These are phyloP conservation scores for Sanguinoderma infundibulare DNA, from an alignment of 1,284 basidiomycete species.

Conservation along the genomic window DNA sequence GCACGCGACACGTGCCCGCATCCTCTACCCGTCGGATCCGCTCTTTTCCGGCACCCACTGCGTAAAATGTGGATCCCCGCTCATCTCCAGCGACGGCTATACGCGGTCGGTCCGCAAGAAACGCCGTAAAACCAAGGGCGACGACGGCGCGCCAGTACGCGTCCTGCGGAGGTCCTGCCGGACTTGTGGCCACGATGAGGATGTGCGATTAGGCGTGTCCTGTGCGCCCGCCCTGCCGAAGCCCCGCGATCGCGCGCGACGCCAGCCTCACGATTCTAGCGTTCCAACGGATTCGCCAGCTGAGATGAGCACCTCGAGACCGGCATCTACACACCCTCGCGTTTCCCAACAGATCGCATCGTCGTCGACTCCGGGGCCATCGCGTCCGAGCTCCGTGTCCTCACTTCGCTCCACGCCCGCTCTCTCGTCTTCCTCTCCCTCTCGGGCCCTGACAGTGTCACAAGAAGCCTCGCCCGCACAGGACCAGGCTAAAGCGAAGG, in stretches of 20 bases:
- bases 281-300: slow-evolving; percentile 10
- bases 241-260: slow-evolving; percentile 19
- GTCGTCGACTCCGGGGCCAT: slow-evolving; percentile 13
- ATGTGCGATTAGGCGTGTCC: slow-evolving; percentile 22
- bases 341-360: slow-evolving; percentile 9
- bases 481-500: slow-evolving; percentile 23
- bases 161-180: slow-evolving; percentile 30
- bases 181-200: slow-evolving; percentile 29
- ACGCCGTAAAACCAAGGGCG: slow-evolving; percentile 2
- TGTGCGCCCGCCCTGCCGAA: slow-evolving; percentile 21
- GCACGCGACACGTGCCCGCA: slow-evolving; percentile 49
- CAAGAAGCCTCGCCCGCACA: not conserved
- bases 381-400: slow-evolving; percentile 14
- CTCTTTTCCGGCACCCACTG: slow-evolving; percentile 44
- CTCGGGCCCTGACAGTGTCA: not conserved
- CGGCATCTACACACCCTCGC: slow-evolving; percentile 12
- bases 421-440: slow-evolving; percentile 1
- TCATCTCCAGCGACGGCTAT: slow-evolving; percentile 36
- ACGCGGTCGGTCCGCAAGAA: slow-evolving; percentile 30
- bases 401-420: not conserved
- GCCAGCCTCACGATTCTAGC: slow-evolving; percentile 13
- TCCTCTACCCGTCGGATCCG: slow-evolving; percentile 35
- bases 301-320: slow-evolving; percentile 1
- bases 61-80: slow-evolving; percentile 53
- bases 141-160: slow-evolving; percentile 12